These are phyloP conservation scores for Backusella sp. DNA, from an alignment of 192 early-diverging fungal species.

Conservation along the genomic window DNA sequence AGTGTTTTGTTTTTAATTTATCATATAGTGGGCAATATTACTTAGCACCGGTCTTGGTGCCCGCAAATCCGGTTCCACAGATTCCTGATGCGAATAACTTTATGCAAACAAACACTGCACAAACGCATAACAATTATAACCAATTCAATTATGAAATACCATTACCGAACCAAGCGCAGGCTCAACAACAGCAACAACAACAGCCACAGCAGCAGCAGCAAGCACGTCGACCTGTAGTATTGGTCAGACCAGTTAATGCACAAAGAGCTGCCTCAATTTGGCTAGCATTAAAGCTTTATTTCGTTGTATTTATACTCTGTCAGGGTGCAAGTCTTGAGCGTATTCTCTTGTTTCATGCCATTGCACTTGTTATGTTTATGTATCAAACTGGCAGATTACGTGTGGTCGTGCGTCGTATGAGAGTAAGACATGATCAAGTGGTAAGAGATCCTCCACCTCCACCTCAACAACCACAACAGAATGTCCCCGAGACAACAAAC, in stretches of 20 bases:
- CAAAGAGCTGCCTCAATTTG: conserved; percentile 47
- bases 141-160: background rate
- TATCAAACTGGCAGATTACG: conserved; percentile 57
- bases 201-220: background rate
- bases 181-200: background rate
- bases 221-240: background rate
- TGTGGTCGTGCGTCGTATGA: conserved; percentile 36
- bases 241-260: background rate
- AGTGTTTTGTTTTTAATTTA: background rate
- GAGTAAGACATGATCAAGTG: background rate
- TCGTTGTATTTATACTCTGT: conserved; percentile 58
- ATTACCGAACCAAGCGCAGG: background rate
- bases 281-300: conserved; percentile 59
- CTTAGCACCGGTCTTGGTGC: conserved; percentile 30
- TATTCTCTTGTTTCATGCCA: conserved; percentile 54
- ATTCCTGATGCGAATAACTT: background rate
- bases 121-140: background rate
- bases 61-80: background rate
- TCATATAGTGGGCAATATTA: conserved; percentile 26
- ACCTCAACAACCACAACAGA: background rate
- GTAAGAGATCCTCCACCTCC: background rate
- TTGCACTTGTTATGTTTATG: conserved; percentile 59
- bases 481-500: background rate
- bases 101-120: background rate
- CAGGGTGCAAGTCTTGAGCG: conserved; percentile 59